Percentiles rank a stretch among this genome's conserved stretches.
Evolutionary conservation across 495 filamentous ascomycete species (phyloP).

Genomic region (Penicillium fimorum): DNA sequence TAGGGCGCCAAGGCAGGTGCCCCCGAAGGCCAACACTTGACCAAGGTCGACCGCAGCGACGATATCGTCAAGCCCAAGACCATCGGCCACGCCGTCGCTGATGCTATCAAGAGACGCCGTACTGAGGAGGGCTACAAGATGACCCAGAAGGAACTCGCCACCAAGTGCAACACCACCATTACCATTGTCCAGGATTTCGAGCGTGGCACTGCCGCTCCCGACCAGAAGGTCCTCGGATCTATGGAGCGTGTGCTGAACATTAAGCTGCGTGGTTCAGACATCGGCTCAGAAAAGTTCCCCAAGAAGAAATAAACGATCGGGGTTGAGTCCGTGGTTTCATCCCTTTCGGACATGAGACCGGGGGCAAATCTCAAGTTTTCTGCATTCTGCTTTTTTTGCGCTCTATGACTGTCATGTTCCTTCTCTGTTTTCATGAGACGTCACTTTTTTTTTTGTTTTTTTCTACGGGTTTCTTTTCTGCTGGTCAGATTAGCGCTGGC

Average conservation of each 20-base stretch:
- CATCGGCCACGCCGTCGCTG: slow-evolving; percentile 73
- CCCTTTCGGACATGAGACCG: slow-evolving; percentile 18
- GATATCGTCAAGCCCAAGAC: slow-evolving; percentile 97
- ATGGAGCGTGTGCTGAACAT: slow-evolving; percentile 87
- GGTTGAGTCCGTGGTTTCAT: slow-evolving; percentile 33
- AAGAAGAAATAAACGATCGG: slow-evolving; percentile 58
- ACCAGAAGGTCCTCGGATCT: slow-evolving; percentile 76
- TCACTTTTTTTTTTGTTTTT: slow-evolving; percentile 18
- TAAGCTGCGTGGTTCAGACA: slow-evolving; percentile 75
- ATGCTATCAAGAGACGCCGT: slow-evolving; percentile 74
- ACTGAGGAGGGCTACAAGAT: slow-evolving; percentile 75
- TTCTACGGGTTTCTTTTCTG: slow-evolving; percentile 29
- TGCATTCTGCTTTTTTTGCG: slow-evolving; percentile 18
- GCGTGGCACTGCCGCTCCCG: slow-evolving; percentile 72
- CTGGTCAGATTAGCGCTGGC: slow-evolving; percentile 42
- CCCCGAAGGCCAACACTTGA: slow-evolving; percentile 88
- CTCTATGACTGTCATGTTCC: slow-evolving; percentile 30
- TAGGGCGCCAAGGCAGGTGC: slow-evolving; percentile 57
- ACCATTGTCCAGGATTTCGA: slow-evolving; percentile 82
- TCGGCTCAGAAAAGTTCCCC: slow-evolving; percentile 72
- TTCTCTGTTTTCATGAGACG: slow-evolving; percentile 10
- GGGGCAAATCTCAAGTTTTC: slow-evolving; percentile 21
- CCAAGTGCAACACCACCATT: slow-evolving; percentile 85
- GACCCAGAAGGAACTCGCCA: slow-evolving; percentile 96
- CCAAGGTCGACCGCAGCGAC: slow-evolving; percentile 96